Evolutionary conservation across 371 early-diverging fungal species (phyloP).

Genomic region (Mortierella sp.): DNA sequence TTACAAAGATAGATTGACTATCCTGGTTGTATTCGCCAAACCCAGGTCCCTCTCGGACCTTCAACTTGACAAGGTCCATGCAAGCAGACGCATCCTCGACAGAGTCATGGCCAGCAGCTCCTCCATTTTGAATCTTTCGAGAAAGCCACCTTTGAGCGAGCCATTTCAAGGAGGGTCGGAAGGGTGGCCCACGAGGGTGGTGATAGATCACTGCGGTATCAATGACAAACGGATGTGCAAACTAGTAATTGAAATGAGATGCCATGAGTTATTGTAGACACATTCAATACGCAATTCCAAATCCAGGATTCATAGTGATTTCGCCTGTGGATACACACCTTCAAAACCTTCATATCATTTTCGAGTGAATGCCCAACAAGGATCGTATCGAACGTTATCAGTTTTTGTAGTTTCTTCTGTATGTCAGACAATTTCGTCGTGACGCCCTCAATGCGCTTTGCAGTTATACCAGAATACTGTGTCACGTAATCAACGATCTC

Average conservation of each 20-base stretch:
- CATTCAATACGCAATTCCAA: neutral
- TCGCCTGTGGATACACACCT: slow-evolving; percentile 54
- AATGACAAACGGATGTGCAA: slow-evolving; percentile 73
- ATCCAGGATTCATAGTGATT: too few relatives aligned
- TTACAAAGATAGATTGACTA: slow-evolving; percentile 61
- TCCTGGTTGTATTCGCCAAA: slow-evolving; percentile 61
- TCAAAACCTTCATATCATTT: slow-evolving; percentile 76
- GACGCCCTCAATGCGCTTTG: slow-evolving; percentile 61
- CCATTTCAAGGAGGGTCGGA: slow-evolving; percentile 62
- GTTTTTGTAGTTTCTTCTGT: slow-evolving; percentile 63
- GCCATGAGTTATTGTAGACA: neutral
- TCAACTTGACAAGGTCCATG: slow-evolving; percentile 74
- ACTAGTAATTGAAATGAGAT: slow-evolving; percentile 23
- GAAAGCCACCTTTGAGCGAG: slow-evolving; percentile 67
- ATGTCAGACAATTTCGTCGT: slow-evolving; percentile 67
- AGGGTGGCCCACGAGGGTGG: slow-evolving; percentile 68
- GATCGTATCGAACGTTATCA: slow-evolving; percentile 71
- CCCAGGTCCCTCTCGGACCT: slow-evolving; percentile 60
- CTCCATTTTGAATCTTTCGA: slow-evolving; percentile 65
- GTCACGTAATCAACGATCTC: slow-evolving; percentile 80
- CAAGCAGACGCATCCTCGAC: slow-evolving; percentile 79
- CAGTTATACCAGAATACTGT: slow-evolving; percentile 75
- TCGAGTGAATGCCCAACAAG: slow-evolving; percentile 81
- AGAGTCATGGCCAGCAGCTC: slow-evolving; percentile 73
- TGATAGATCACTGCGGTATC: slow-evolving; percentile 78